These are phyloP conservation scores for Neoarthrinium moseri DNA, from an alignment of 2,329 filamentous ascomycete genomes.

Conservation along the genomic window DNA sequence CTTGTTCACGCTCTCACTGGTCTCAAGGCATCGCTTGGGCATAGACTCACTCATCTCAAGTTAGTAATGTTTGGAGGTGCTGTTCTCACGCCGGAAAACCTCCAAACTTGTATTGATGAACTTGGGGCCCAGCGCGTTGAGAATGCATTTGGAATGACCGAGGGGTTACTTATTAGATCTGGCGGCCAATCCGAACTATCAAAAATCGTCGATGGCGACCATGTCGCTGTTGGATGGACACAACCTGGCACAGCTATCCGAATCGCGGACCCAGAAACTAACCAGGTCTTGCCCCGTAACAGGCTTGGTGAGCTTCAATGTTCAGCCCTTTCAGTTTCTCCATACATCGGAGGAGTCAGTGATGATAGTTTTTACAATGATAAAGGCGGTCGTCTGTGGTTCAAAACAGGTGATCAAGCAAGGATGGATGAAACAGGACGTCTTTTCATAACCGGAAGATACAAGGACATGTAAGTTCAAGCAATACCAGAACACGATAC, in stretches of 20 bases:
- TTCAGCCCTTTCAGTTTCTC: background rate
- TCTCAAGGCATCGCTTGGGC: background rate
- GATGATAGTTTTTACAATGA: conserved; percentile 4
- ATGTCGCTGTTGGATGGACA: conserved; percentile 4
- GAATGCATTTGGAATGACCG: conserved; percentile 6
- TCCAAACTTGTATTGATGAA: conserved; percentile 1
- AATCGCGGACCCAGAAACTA: conserved; percentile 5
- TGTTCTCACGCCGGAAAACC: background rate
- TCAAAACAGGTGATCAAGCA: conserved; percentile 7
- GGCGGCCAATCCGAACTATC: background rate
- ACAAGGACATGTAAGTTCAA: conserved; percentile 9
- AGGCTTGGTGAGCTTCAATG: conserved; percentile 4
- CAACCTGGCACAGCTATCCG: background rate
- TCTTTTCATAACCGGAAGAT: conserved; percentile 4
- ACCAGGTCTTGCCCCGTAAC: background rate
- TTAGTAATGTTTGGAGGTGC: conserved; percentile 4
- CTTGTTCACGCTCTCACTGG: conserved; percentile 4
- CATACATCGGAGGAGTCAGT: background rate
- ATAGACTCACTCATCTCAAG: conserved; percentile 1
- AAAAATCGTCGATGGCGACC: conserved; percentile 1
- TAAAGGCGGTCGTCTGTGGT: conserved; percentile 5
- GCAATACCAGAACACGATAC: background rate
- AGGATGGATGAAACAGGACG: conserved; percentile 4
- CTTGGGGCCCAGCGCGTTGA: background rate
- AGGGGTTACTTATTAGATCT: background rate